Base-by-base conservation (phyloP, 2,329 filamentous ascomycete genomes). In the Phialemoniopsis sp. region DNA sequence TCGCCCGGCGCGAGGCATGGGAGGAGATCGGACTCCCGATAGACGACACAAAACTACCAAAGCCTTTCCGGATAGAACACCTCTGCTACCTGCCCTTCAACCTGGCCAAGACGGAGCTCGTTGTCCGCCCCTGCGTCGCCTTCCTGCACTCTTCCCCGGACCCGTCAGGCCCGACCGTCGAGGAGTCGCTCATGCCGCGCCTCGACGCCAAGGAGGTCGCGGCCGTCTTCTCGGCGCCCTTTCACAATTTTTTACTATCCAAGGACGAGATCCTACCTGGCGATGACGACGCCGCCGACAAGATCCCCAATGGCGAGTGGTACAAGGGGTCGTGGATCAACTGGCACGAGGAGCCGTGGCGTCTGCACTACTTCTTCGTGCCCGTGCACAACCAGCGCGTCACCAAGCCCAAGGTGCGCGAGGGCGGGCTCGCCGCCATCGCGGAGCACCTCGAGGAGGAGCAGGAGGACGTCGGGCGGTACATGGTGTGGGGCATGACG, bases 401-500 rank as follows among this genome's bases (percentile, higher is more conserved):
- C 15, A 74, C 78, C 9, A 81, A 76, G 59, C 81, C 85, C 1
- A 48, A 44, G 36, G 43, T 51, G 28, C 53, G 55, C 30, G 47
- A 57, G 40, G 63, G 62, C 41, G 64, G 57, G 31, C 62, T 78
- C 56, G 64, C 67, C 38, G 61, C 65, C 34, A 54, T 68, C 34
- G 62, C 60, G 4, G 64, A 67, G 43, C 53, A 60, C 44, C 51
- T 73, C 13, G 67, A 77, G 41, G 67, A 73, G 46, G 68, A 66
- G 34, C 56, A 67, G 45, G 65, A 73, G 43, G 59, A 63, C 10
- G 56, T 62, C 4, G 68, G 68, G 3, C 71, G 80, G 29, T 95
- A 93, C 63, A 82, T 86, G 50, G 89, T 97, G 5, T 96, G 90
- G 77, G 91, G 91, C 13, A 91, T 97, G 88, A 97, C 91, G 38